phyloP scores from a whole-genome alignment of 345 rosid species.

The Mercurialis annua region DNA sequence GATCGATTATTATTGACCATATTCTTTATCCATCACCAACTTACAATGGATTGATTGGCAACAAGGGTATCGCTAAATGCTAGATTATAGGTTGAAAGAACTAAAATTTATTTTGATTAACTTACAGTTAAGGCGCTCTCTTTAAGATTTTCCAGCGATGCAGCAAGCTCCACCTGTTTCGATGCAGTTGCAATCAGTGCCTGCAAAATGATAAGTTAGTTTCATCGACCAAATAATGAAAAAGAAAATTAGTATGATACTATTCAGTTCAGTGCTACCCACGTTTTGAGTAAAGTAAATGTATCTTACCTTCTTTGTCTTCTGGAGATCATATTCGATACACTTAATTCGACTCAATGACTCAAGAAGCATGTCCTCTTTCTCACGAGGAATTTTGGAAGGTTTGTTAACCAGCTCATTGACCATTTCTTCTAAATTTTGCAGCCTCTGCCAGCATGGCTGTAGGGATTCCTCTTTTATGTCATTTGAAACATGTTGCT shows the following conservation, averaged over 20 bases:
- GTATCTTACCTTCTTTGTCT: constrained; percentile 67
- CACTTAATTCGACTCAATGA: constrained; percentile 74
- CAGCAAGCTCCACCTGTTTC: constrained; percentile 87
- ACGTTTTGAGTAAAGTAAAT: constrained; percentile 3
- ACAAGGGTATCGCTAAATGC: neutral
- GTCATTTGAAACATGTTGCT: constrained; percentile 28
- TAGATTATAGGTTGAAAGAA: neutral
- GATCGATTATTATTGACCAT: neutral
- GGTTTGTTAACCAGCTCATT: constrained; percentile 61
- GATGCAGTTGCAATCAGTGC: constrained; percentile 85
- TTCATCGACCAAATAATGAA: constrained; percentile 9
- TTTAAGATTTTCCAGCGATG: constrained; percentile 67
- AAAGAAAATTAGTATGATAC: neutral
- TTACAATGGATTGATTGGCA: neutral
- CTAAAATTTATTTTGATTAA: constrained; percentile 8
- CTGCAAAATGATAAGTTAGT: constrained; percentile 34
- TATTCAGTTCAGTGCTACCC: neutral
- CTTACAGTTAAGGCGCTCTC: constrained; percentile 52
- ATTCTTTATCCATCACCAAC: neutral
- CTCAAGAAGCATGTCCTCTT: constrained; percentile 79
- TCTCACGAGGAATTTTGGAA: constrained; percentile 74
- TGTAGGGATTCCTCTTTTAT: constrained; percentile 45
- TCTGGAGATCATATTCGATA: constrained; percentile 83
- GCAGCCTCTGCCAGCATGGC: constrained; percentile 89
- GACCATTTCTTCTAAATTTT: constrained; percentile 64